Base-by-base conservation (phyloP, 805 yeast species). In the Hanseniaspora nectarophila region DNA sequence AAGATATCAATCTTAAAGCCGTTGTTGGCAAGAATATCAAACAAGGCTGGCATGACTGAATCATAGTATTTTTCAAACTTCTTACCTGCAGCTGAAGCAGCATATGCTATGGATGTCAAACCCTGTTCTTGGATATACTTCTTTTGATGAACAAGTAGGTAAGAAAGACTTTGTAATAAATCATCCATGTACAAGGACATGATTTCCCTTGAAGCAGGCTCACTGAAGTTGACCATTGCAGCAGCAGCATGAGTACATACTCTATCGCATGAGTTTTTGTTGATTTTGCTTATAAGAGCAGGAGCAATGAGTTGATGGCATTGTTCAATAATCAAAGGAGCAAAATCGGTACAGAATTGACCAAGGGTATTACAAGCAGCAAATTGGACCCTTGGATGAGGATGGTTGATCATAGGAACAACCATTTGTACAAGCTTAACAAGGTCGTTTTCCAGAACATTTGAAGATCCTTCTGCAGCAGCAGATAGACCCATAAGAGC, bases 181-280 rank as follows among this genome's bases (percentile, higher is more conserved):
- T 74, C 78, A 65, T 92, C 98, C 62, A 92, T 73, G 61, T 84
- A 89, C n/a, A 97, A 97, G 62, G 88, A 96, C 59, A 92, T 70
- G 10, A 81, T 78, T 56, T 85, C 95, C 62, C 86, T 84, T 5
- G 85, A 70, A 2, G 97, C 95, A 57, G 84, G 87, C 67, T 92
- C 98, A 38, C 90, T 79, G 65, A 92, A 92, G 65, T 92, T 92
- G 43, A 92, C 97, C 60, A 90, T 73, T 0, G 98, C 98, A 49
- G 98, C 98, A 40, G 98, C 97, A 16, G 97, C 97, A 63, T 92
- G 98, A 0, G 96, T 86, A 70, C 90, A 97, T 23, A 92, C 98
- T 62, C 97, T 74, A 48, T 94, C 90, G 54, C 82, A 89, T 45
- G 87, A 78, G 56, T 75, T 75, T 56, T 75, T 73, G 2, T 82